Conservation (phyloP, 2,329 filamentous ascomycete genomes). For the Gremmenia infestans region DNA sequence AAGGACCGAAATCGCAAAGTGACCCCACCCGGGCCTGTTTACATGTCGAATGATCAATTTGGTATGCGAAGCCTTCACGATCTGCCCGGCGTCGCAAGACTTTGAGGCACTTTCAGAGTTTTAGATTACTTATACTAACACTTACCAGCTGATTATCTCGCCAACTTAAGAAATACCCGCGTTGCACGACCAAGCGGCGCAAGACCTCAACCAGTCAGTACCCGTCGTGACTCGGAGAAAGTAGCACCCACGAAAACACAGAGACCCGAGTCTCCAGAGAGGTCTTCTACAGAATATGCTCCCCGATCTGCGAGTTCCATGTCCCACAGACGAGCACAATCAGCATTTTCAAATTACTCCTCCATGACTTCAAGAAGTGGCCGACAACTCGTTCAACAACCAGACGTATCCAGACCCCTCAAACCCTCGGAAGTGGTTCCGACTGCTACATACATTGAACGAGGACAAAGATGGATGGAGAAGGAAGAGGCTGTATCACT, state of each 20-base stretch:
- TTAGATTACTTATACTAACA: constrained; percentile 12
- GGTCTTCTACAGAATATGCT: constrained; percentile 14
- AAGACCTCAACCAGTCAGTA: constrained; percentile 52
- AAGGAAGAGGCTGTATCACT: constrained; percentile 70
- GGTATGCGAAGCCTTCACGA: constrained; percentile 40
- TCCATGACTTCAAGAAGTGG: constrained; percentile 27
- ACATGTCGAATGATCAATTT: constrained; percentile 65
- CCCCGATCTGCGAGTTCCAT: constrained; percentile 26
- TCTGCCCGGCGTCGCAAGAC: neutral
- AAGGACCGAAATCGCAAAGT: constrained; percentile 44
- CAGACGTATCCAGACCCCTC: constrained; percentile 33
- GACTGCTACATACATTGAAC: constrained; percentile 66
- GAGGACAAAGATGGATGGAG: constrained; percentile 73
- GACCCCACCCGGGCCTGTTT: constrained; percentile 56
- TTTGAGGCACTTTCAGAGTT: neutral
- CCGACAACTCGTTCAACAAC: constrained; percentile 26
- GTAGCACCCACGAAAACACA: constrained; percentile 32
- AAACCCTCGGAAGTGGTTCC: constrained; percentile 59
- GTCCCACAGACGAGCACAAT: constrained; percentile 27
- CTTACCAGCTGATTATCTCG: constrained; percentile 60
- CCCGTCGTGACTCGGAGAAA: constrained; percentile 30
- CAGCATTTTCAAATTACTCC: constrained; percentile 27
- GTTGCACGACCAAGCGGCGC: constrained; percentile 65
- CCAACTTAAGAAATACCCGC: constrained; percentile 64
- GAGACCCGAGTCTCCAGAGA: neutral